Evolutionary conservation across 768 basidiomycete species (phyloP).

Genomic region (Hericium coralloides): DNA sequence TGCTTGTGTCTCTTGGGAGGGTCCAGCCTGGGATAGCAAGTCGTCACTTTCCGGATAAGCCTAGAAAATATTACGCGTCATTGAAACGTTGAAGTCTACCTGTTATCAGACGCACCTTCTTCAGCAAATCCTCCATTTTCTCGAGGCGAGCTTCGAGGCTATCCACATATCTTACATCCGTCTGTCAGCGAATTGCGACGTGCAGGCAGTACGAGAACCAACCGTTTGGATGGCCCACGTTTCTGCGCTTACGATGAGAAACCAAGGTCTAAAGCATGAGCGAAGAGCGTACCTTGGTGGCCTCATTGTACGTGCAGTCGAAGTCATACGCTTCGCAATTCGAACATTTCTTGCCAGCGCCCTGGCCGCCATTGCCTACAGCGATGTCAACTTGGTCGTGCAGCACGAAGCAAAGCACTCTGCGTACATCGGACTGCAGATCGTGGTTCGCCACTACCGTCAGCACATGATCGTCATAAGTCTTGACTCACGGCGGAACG

Average conservation of each 20-base stretch:
- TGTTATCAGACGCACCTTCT: slow-evolving; percentile 3
- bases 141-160: slow-evolving; percentile 13
- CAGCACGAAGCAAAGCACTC: background rate
- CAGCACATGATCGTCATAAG: background rate
- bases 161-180: slow-evolving; percentile 7
- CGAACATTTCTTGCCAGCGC: slow-evolving; percentile 4
- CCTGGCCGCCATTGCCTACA: slow-evolving; percentile 8
- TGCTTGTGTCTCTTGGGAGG: background rate
- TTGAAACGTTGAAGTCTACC: background rate
- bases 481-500: background rate
- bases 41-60: background rate
- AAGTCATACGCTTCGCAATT: slow-evolving; percentile 2
- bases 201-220: background rate
- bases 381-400: background rate
- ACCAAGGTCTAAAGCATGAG: background rate
- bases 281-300: slow-evolving; percentile 4
- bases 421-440: slow-evolving; percentile 11
- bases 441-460: background rate
- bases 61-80: background rate
- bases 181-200: background rate
- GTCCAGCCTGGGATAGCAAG: background rate
- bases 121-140: slow-evolving; percentile 14
- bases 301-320: slow-evolving; percentile 10
- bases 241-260: background rate
- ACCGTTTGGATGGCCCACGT: slow-evolving; percentile 15